phyloP scores from a whole-genome alignment of 1,284 basidiomycete species.

The Fomitopsis palustris region DNA sequence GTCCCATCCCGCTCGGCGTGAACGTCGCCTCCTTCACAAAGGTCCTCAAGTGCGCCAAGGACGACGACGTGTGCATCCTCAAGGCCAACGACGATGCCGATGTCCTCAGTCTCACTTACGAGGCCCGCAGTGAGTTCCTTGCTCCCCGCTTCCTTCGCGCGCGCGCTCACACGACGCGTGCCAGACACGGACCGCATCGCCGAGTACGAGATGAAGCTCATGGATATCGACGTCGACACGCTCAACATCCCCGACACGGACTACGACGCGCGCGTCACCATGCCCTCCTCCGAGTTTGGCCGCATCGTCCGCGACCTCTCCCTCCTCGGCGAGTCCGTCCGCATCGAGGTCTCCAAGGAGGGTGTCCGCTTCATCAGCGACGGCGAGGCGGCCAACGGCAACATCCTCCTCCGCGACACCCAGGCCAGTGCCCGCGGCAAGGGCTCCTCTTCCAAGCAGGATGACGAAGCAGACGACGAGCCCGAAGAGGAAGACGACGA shows the following conservation, averaged over 20 bases:
- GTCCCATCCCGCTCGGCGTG: slow-evolving; percentile 92
- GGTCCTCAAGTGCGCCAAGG: slow-evolving; percentile 96
- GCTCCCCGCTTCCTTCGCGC: neutral
- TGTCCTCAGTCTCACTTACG: slow-evolving; percentile 86
- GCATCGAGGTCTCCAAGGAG: slow-evolving; percentile 96
- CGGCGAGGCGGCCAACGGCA: slow-evolving; percentile 93
- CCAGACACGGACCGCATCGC: slow-evolving; percentile 91
- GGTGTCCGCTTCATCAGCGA: slow-evolving; percentile 93
- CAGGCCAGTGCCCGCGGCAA: slow-evolving; percentile 40
- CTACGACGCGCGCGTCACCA: slow-evolving; percentile 91
- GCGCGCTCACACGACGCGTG: slow-evolving; percentile 11
- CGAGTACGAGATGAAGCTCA: slow-evolving; percentile 99
- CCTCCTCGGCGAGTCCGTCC: slow-evolving; percentile 91
- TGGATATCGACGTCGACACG: slow-evolving; percentile 98
- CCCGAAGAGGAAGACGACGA: slow-evolving; percentile 37
- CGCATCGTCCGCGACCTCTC: slow-evolving; percentile 93
- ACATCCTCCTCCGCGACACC: slow-evolving; percentile 79
- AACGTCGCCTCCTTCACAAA: slow-evolving; percentile 91
- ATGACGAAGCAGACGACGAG: slow-evolving; percentile 38
- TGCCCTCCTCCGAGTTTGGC: slow-evolving; percentile 86
- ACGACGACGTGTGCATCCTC: slow-evolving; percentile 91
- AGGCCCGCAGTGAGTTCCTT: slow-evolving; percentile 75
- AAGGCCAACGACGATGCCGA: slow-evolving; percentile 94
- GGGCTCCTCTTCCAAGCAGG: slow-evolving; percentile 18
- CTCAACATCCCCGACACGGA: slow-evolving; percentile 98